A percentile compares a stretch with the other conserved stretches of the same genome.
phyloP scores from a whole-genome alignment of 805 yeast species.

The Sugiyamaella qingdaonensis region DNA sequence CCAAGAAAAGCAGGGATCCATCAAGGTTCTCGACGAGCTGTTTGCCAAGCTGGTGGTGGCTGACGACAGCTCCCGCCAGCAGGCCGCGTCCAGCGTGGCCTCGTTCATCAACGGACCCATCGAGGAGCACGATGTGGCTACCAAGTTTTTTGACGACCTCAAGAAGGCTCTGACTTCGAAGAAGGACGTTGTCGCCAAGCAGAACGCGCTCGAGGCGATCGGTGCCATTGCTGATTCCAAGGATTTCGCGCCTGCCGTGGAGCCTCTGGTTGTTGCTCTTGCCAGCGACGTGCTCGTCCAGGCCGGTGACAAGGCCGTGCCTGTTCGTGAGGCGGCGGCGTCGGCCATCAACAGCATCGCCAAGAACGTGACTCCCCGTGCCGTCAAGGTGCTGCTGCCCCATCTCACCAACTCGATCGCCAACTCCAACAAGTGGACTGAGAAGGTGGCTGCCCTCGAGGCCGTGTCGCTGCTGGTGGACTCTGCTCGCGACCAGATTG shows the following conservation, averaged over 20 bases:
- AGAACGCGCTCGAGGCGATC: constrained; percentile 81
- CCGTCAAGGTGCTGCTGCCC: constrained; percentile 88
- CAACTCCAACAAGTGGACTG: constrained; percentile 87
- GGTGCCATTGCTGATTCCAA: constrained; percentile 72
- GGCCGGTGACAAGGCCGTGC: constrained; percentile 88
- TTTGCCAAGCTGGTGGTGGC: constrained; percentile 91
- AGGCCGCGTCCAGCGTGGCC: constrained; percentile 85
- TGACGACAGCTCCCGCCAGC: constrained; percentile 68
- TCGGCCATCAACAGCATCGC: constrained; percentile 75
- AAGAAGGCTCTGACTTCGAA: constrained; percentile 72
- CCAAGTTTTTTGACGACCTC: constrained; percentile 75
- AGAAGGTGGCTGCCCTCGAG: constrained; percentile 85
- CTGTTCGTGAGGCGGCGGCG: constrained; percentile 67
- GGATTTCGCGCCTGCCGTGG: constrained; percentile 84
- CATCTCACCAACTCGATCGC: constrained; percentile 64
- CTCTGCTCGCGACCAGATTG: constrained; percentile 91
- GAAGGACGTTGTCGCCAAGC: constrained; percentile 61
- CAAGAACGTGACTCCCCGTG: constrained; percentile 81
- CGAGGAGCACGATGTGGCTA: constrained; percentile 98
- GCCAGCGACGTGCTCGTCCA: constrained; percentile 65
- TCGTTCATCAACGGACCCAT: constrained; percentile 93
- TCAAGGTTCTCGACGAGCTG: constrained; percentile 84
- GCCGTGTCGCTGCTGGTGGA: constrained; percentile 86
- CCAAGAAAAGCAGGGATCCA: constrained; percentile 25
- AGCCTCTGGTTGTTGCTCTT: constrained; percentile 86